Conservation (phyloP, 306 rosid genomes). For the Quercus engelmannii region DNA sequence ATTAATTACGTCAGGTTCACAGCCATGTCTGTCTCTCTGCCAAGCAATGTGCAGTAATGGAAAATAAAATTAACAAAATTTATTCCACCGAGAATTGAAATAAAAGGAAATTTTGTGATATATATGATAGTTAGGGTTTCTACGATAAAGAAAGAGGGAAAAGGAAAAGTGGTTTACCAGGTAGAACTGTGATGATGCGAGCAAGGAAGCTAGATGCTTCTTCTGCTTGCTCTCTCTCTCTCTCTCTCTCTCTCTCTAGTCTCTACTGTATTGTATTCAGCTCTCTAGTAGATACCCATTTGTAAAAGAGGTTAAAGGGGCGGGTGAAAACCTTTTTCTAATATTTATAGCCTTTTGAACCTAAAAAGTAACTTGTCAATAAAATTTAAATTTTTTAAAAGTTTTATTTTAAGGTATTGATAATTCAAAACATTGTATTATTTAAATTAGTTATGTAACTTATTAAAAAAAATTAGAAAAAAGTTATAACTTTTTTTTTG, state of each 20-base stretch:
- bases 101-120: not conserved
- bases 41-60: not conserved
- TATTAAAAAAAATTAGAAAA: no score
- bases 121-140: not conserved
- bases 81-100: not conserved
- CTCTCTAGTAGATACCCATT: no score
- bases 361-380: no score
- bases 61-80: not conserved
- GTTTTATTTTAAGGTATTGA: no score
- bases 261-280: no score
- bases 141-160: not conserved
- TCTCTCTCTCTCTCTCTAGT: not conserved
- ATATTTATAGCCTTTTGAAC: no score
- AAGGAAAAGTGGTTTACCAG: slow-evolving; percentile 27
- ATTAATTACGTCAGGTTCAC: not conserved
- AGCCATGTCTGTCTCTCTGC: not conserved
- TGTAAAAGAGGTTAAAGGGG: no score
- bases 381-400: no score
- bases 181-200: not conserved
- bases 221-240: not conserved
- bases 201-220: not conserved
- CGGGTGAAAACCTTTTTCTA: no score
- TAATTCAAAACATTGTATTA: no score
- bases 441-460: no score
- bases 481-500: no score